Evolutionary conservation across 2,329 filamentous ascomycete species (phyloP), one percentile per base, ranked within the genome.

Genomic region (Tothia fuscella): DNA sequence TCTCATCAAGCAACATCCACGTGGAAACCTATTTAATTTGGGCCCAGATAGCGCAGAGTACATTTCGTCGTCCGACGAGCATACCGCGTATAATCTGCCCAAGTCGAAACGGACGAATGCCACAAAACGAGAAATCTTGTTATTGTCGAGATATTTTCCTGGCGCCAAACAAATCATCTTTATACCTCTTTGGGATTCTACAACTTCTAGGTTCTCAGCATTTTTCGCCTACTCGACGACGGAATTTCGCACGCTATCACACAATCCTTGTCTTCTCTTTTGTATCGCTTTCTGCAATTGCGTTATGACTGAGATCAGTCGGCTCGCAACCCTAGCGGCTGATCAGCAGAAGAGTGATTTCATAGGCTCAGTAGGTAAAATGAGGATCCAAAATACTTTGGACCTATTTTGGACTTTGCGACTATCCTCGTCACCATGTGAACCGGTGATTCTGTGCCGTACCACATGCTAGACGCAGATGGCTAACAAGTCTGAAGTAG

Each of bases 301-400:
- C 14, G 54, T 65, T 24, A 61, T 62, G 51, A 59, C 57, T 4
- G 60, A 67, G 45, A 49, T 66, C 5, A 54, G 59, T 28, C 49
- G 62, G 5, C 49, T 66, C 7, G 57, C 61, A 22, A 60, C 60
- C 1, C 51, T 61, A 10, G 55, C 54, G 6, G 56, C 60, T 4
- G 66, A 71, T 28, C 61, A 62, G 39, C 62, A 66, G 7, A 74
- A 74, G 45, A 63, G 63, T 1, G 68, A 71, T 10, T 70, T 74
- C 32, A 63, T 74, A 13, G 64, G 65, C 0, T 67, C 63, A 0
- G 39, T 41, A 4, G 24, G 25, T n/a, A n/a, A n/a, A n/a, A n/a
- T n/a, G n/a, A n/a, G n/a, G n/a, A n/a, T n/a, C n/a, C n/a, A n/a
- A n/a, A n/a, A n/a, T n/a, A n/a, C n/a, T n/a, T n/a, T n/a, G n/a